Conservation (phyloP, 2,329 filamentous ascomycete species). For the Fonsecaea pedrosoi region DNA sequence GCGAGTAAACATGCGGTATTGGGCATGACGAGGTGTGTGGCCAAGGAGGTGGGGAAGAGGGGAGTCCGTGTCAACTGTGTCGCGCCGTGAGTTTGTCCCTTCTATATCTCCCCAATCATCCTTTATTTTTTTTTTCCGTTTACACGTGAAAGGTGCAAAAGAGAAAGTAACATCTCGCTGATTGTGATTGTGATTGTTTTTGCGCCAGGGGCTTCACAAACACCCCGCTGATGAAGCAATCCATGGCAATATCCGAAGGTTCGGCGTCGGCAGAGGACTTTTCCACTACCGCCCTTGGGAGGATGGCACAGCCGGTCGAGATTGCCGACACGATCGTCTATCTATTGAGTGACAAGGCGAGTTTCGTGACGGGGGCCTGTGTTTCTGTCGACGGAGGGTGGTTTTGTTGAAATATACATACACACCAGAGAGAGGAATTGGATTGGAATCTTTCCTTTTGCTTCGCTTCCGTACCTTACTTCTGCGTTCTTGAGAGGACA, state of each 20-base stretch:
- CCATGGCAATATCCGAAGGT: slow-evolving; percentile 28
- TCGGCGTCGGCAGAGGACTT: slow-evolving; percentile 31
- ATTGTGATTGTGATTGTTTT: background rate
- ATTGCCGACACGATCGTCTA: slow-evolving; percentile 55
- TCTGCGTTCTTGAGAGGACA: no score
- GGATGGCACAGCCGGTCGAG: slow-evolving; percentile 38
- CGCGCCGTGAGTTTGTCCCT: slow-evolving; percentile 26
- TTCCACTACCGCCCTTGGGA: slow-evolving; percentile 26
- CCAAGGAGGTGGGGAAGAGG: slow-evolving; percentile 44
- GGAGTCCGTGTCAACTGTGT: slow-evolving; percentile 49
- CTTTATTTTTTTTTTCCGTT: background rate
- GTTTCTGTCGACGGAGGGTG: slow-evolving; percentile 57
- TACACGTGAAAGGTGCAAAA: background rate
- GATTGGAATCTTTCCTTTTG: no score
- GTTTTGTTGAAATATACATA: slow-evolving; percentile 38
- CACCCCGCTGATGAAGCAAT: slow-evolving; percentile 32
- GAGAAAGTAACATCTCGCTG: background rate
- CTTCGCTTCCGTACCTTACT: no score
- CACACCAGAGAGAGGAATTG: no score
- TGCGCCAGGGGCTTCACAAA: slow-evolving; percentile 25
- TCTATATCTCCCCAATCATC: background rate
- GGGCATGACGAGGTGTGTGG: slow-evolving; percentile 58
- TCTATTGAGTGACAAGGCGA: slow-evolving; percentile 54
- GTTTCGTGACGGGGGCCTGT: slow-evolving; percentile 56
- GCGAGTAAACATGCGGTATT: slow-evolving; percentile 66